These are phyloP conservation scores for Aureobasidium namibiae DNA, from an alignment of 2,329 filamentous ascomycete genomes.

Conservation along the genomic window DNA sequence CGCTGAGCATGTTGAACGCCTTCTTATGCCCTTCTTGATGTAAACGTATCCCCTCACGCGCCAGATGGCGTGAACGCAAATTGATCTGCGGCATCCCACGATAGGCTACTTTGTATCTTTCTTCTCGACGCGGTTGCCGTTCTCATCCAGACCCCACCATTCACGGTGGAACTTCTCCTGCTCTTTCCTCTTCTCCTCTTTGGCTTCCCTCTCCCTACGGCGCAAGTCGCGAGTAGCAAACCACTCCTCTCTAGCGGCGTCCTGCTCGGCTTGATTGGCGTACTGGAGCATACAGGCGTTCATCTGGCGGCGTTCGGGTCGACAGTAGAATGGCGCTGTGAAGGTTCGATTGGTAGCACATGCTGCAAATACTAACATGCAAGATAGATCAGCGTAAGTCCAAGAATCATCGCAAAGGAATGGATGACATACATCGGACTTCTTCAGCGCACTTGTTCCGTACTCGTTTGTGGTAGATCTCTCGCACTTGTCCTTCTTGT, in stretches of 20 bases:
- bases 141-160: slow-evolving; percentile 42
- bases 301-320: slow-evolving; percentile 72
- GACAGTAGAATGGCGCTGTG: slow-evolving; percentile 80
- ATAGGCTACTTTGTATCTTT: slow-evolving; percentile 16
- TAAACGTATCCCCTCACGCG: background rate
- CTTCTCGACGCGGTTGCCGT: slow-evolving; percentile 23
- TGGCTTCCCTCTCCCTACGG: slow-evolving; percentile 55
- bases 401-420: background rate
- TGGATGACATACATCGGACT: slow-evolving; percentile 34
- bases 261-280: slow-evolving; percentile 76
- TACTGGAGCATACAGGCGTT: slow-evolving; percentile 87
- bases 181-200: slow-evolving; percentile 34
- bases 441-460: slow-evolving; percentile 60
- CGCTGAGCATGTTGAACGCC: background rate
- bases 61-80: background rate
- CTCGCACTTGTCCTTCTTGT: slow-evolving; percentile 74
- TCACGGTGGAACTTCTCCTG: slow-evolving; percentile 41
- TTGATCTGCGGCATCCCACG: background rate
- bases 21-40: background rate
- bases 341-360: slow-evolving; percentile 83
- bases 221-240: slow-evolving; percentile 70
- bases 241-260: slow-evolving; percentile 88
- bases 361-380: slow-evolving; percentile 67
- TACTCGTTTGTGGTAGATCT: slow-evolving; percentile 73
- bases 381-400: background rate